Base-by-base conservation (phyloP, 106 monocot genomes). In the Hemerocallis citrina region DNA sequence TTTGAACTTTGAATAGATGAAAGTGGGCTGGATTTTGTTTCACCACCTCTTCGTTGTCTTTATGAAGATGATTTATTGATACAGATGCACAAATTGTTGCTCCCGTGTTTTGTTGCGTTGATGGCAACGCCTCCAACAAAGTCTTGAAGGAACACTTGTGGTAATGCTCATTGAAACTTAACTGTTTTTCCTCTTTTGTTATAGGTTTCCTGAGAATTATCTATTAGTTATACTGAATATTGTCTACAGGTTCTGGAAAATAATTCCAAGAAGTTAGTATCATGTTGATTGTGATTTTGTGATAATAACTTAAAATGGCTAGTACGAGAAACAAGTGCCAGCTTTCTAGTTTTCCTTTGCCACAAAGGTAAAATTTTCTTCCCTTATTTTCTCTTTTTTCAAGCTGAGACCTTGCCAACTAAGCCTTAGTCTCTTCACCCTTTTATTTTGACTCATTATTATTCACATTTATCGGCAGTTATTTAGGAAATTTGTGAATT, bases 101-200 rank as follows among this genome's bases (percentile, higher is more conserved):
- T 88, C 66, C 92, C 92, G 23, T 93, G 72, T 74, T 88, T 88
- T 61, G 74, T 88, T 48, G 88, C 79, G 44, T 67, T 93, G 59
- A 60, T 76, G 61, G 77, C 85, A 59, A 88, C 85, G 60, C 85
- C 88, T 47, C 55, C 88, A 45, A 82, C 84, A 14, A 85, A 79
- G 82, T 60, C 81, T 88, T 46, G 94, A 94, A 78, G 89, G 94
- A 68, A 89, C 94, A 45, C 69, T 94, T 50, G 62, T 94, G 89
- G 94, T 94, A 83, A 59, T 46, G 16, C 62, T 41, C 17, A 17
- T 40, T 39, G 11, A 1, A 24, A 23, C 4, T 15, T 24, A 15
- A 39, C 3, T 24, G 31, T 34, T 64, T 48, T 37, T 20, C 19
- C 7, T 25, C 13, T 23, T 50, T 50, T 10, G 5, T 50, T 13